These are phyloP conservation scores for Macrocybe sp. DNA, from an alignment of 1,284 basidiomycete species.

Conservation along the genomic window DNA sequence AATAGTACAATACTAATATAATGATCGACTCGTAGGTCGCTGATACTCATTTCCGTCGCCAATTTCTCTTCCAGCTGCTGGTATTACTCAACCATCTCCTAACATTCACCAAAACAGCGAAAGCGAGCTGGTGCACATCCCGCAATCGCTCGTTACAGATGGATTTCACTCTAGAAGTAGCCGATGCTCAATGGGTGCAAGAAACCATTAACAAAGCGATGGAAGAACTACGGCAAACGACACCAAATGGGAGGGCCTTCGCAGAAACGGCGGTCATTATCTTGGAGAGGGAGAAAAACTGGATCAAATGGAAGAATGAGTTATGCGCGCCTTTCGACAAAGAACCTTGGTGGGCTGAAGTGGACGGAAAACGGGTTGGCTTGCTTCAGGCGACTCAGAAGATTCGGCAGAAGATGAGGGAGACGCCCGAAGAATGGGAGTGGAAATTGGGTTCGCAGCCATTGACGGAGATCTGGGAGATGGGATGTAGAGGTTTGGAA, in stretches of 20 bases:
- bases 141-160: conserved; percentile 74
- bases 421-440: conserved; percentile 53
- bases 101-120: conserved; percentile 68
- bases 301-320: conserved; percentile 83
- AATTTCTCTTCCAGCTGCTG: conserved; percentile 83
- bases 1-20: too few relatives aligned
- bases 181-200: conserved; percentile 70
- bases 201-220: conserved; percentile 59
- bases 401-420: conserved; percentile 45
- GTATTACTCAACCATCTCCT: conserved; percentile 80
- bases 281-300: conserved; percentile 78
- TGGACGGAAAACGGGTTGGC: conserved; percentile 44
- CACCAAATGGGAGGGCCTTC: conserved; percentile 70
- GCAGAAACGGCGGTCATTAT: conserved; percentile 67
- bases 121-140: conserved; percentile 53
- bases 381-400: conserved; percentile 58
- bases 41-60: conserved; percentile 87
- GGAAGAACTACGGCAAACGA: conserved; percentile 70
- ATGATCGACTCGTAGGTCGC: conserved; percentile 52
- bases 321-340: conserved; percentile 73
- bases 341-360: conserved; percentile 48
- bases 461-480: conserved; percentile 74
- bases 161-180: conserved; percentile 67
- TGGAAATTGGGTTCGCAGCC: conserved; percentile 59
- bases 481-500: conserved; percentile 61